Percentiles rank a stretch among this genome's conserved stretches.
Conservation (phyloP, 2,329 filamentous ascomycete genomes). For the Triangularia verruculosa region DNA sequence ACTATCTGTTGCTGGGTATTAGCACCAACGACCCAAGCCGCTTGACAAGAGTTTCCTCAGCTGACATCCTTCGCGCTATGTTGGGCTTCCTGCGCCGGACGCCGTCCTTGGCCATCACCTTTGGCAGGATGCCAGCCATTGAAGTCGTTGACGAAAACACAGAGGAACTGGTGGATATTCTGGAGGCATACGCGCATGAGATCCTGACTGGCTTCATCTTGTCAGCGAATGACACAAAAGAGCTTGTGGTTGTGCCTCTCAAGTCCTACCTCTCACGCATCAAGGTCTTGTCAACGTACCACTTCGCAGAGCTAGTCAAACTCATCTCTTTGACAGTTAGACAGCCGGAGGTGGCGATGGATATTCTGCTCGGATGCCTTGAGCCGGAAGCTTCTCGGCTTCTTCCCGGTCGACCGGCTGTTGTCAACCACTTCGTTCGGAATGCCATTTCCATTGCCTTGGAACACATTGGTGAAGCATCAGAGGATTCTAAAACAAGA, state of each 20-base stretch:
- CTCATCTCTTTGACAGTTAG: slow-evolving; percentile 33
- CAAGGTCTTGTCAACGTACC: slow-evolving; percentile 27
- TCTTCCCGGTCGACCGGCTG: slow-evolving; percentile 27
- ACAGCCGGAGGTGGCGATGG: slow-evolving; percentile 29
- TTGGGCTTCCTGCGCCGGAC: not conserved
- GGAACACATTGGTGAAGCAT: slow-evolving; percentile 33
- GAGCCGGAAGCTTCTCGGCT: slow-evolving; percentile 33
- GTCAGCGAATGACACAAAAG: slow-evolving; percentile 27
- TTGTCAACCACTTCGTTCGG: slow-evolving; percentile 32
- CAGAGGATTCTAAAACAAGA: slow-evolving; percentile 5
- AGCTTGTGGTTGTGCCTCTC: slow-evolving; percentile 32
- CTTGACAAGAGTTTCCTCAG: not conserved
- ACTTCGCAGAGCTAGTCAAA: slow-evolving; percentile 33
- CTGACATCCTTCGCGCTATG: slow-evolving; percentile 6
- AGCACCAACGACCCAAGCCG: not conserved
- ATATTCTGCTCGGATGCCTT: slow-evolving; percentile 34
- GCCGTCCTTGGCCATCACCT: not conserved
- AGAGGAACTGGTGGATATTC: not conserved
- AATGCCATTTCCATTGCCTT: slow-evolving; percentile 38
- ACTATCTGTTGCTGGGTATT: slow-evolving; percentile 7
- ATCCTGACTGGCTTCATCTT: slow-evolving; percentile 21
- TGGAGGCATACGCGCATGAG: not conserved
- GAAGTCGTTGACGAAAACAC: not conserved
- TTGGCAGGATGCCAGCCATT: not conserved
- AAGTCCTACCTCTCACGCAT: slow-evolving; percentile 28